Conservation (phyloP, 768 basidiomycete species). For the Tulasnella calospora region DNA sequence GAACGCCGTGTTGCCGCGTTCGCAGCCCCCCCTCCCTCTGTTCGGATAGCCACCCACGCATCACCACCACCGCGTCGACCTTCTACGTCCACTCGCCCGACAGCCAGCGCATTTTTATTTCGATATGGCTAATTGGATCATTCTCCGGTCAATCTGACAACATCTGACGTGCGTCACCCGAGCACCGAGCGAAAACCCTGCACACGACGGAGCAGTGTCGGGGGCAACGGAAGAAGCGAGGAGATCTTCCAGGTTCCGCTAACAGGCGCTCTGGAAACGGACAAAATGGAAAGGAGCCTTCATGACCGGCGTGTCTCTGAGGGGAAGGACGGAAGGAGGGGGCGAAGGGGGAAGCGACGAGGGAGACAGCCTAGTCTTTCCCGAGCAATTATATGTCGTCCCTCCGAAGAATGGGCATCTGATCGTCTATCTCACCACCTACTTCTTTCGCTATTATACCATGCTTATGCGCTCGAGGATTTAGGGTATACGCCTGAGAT, state of each 20-base stretch:
- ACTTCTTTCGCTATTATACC: not conserved
- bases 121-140: not conserved
- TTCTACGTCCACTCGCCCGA: not conserved
- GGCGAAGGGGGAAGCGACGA: not conserved
- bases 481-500: constrained; percentile 11
- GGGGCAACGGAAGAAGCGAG: constrained; percentile 18
- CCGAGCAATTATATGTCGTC: constrained; percentile 9
- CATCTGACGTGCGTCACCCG: not conserved
- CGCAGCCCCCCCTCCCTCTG: not conserved
- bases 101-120: not conserved
- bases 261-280: constrained; percentile 7
- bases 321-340: not conserved
- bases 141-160: not conserved
- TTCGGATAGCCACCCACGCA: constrained; percentile 9
- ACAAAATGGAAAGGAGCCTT: not conserved
- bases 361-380: not conserved
- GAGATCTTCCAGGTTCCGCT: constrained; percentile 12
- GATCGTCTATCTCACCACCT: constrained; percentile 2
- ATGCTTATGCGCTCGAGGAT: not conserved
- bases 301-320: not conserved
- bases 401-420: constrained; percentile 2
- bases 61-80: not conserved
- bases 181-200: constrained; percentile 7
- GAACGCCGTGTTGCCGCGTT: constrained; percentile 20
- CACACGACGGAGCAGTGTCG: constrained; percentile 18